phyloP scores from a whole-genome alignment of 225 moss, liverwort and hornwort genomes.

The Anthoceros angustus region DNA sequence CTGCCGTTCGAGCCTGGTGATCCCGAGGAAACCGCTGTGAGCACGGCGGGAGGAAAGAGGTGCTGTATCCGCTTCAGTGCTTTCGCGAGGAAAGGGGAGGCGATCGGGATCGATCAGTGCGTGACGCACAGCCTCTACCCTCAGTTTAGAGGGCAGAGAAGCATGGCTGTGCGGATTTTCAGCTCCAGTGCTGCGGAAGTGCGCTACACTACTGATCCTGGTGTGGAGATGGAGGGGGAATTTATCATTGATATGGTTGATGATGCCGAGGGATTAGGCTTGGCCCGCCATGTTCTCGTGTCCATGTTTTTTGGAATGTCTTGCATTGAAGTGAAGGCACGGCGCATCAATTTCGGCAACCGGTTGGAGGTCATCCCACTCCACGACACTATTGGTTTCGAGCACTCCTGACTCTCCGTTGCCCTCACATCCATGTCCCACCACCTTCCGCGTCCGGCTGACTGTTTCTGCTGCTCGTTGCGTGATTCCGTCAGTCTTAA shows the following conservation, averaged over 20 bases:
- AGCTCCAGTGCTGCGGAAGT: background rate
- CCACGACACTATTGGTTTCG: too few relatives aligned
- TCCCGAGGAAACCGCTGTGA: background rate
- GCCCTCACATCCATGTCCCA: too few relatives aligned
- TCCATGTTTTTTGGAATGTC: background rate
- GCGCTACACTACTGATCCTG: background rate
- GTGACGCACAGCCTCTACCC: background rate
- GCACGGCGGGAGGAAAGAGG: background rate
- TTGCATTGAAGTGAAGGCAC: background rate
- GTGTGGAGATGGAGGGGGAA: background rate
- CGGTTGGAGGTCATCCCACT: background rate
- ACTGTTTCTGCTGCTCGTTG: too few relatives aligned
- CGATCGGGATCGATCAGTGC: background rate
- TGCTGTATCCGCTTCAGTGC: background rate
- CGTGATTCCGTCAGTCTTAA: too few relatives aligned
- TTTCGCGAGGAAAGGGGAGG: background rate
- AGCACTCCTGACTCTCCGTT: too few relatives aligned
- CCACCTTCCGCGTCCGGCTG: too few relatives aligned
- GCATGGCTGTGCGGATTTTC: background rate
- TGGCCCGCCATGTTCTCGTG: background rate
- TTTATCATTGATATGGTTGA: background rate
- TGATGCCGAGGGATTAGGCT: background rate
- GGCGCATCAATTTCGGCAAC: background rate
- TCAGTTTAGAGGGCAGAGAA: background rate
- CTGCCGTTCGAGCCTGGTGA: background rate